Percentiles rank a stretch among this genome's conserved stretches.
Evolutionary conservation across 169 alveolate species (phyloP).

Genomic region (Theileria annulata): DNA sequence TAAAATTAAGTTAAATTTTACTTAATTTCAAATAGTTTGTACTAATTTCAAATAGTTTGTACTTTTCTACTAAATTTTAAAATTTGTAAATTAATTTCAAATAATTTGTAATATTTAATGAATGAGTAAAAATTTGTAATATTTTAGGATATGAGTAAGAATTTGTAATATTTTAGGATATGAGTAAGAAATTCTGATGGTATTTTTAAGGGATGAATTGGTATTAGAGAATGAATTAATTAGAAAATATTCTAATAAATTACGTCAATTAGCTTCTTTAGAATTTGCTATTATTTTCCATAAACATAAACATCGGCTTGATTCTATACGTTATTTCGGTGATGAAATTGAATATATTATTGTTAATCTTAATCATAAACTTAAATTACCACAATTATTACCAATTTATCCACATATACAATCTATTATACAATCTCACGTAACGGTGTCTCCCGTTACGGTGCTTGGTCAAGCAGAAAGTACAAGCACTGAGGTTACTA

Average conservation of each 20-base stretch:
- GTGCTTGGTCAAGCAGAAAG: too few species aligned
- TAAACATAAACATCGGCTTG: constrained; percentile 59
- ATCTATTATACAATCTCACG: neutral
- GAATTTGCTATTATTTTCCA: constrained; percentile 65
- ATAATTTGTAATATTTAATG: neutral
- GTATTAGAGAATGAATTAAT: constrained; percentile 34
- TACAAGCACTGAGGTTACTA: too few species aligned
- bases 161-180: too few species aligned
- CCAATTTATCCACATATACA: constrained; percentile 47
- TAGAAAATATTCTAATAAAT: neutral
- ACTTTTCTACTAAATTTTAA: too few species aligned
- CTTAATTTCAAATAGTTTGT: too few species aligned
- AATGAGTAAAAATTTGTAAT: neutral
- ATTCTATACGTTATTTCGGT: constrained; percentile 66
- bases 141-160: too few species aligned
- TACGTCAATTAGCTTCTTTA: constrained; percentile 60
- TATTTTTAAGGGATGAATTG: constrained; percentile 33
- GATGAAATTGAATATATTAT: constrained; percentile 73
- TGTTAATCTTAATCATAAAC: constrained; percentile 54
- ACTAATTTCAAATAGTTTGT: too few species aligned
- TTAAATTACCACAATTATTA: constrained; percentile 46
- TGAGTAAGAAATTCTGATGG: constrained; percentile 22
- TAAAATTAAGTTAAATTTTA: too few species aligned
- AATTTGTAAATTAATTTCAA: neutral
- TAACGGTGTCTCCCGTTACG: too few species aligned